Conservation (phyloP, 331 rosid species). For the Rosa hybrid region DNA sequence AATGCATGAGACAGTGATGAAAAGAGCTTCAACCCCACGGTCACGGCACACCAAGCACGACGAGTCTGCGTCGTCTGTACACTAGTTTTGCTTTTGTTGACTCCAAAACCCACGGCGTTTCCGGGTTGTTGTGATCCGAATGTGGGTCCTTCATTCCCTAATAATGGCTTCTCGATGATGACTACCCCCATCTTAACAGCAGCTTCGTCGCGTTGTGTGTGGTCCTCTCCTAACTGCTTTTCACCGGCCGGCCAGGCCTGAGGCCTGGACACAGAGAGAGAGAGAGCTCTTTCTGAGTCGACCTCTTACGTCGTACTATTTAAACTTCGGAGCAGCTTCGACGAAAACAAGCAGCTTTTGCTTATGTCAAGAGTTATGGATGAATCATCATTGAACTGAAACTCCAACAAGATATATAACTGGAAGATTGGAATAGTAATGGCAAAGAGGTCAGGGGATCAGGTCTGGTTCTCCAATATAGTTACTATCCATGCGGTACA, state of each 20-base stretch:
- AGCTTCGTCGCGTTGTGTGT: neutral
- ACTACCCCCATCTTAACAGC: neutral
- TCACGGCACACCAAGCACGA: conserved; percentile 56
- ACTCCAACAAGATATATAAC: neutral
- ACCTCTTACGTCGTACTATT: neutral
- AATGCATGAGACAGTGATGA: conserved; percentile 27
- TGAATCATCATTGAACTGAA: too few species aligned
- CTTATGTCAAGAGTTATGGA: too few species aligned
- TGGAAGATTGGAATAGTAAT: neutral
- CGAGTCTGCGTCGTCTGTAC: conserved; percentile 29
- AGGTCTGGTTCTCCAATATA: neutral
- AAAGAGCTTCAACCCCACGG: conserved; percentile 16
- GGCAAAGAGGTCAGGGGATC: neutral
- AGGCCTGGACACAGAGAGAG: neutral
- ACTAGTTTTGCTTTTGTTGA: conserved; percentile 33
- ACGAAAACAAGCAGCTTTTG: neutral
- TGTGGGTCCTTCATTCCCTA: neutral
- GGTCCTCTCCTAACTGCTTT: neutral
- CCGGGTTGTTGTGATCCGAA: neutral
- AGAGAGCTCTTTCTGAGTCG: neutral
- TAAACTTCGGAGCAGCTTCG: neutral
- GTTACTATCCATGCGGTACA: neutral
- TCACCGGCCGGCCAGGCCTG: neutral
- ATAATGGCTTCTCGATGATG: neutral
- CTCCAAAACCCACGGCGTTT: conserved; percentile 24